Conservation (phyloP, 129 eudicot genomes). For the Helichrysum umbraculigerum region DNA sequence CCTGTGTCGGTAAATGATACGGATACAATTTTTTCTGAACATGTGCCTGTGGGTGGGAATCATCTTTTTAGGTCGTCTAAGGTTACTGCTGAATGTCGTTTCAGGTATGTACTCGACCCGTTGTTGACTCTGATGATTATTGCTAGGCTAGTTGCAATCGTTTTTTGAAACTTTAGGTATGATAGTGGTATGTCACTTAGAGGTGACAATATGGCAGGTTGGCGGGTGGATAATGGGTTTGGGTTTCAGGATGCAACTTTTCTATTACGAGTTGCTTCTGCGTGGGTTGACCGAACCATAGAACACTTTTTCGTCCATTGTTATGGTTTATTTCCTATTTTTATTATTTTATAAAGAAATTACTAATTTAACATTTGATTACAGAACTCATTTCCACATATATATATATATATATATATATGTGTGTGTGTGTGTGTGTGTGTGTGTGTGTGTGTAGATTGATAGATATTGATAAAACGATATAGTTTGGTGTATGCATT, state of each 20-base stretch:
- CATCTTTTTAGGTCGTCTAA: constrained; percentile 54
- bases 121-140: not conserved
- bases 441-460: too few relatives aligned
- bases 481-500: not conserved
- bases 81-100: constrained; percentile 55
- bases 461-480: not conserved
- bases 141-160: constrained; percentile 1
- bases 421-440: too few relatives aligned
- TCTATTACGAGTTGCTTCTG: not conserved
- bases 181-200: not conserved
- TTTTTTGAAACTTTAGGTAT: not conserved
- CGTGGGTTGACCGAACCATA: not conserved
- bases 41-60: constrained; percentile 26
- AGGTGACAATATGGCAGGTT: constrained; percentile 8
- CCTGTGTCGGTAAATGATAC: constrained; percentile 51
- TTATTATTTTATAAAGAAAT: not conserved
- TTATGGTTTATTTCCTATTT: not conserved
- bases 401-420: too few relatives aligned
- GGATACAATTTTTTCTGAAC: constrained; percentile 33
- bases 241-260: not conserved
- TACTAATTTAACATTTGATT: not conserved
- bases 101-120: constrained; percentile 50
- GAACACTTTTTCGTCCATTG: not conserved
- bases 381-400: not conserved
- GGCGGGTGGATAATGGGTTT: not conserved